These are phyloP conservation scores for Thelephora aurantiotincta DNA, from an alignment of 768 basidiomycete species.

Conservation along the genomic window DNA sequence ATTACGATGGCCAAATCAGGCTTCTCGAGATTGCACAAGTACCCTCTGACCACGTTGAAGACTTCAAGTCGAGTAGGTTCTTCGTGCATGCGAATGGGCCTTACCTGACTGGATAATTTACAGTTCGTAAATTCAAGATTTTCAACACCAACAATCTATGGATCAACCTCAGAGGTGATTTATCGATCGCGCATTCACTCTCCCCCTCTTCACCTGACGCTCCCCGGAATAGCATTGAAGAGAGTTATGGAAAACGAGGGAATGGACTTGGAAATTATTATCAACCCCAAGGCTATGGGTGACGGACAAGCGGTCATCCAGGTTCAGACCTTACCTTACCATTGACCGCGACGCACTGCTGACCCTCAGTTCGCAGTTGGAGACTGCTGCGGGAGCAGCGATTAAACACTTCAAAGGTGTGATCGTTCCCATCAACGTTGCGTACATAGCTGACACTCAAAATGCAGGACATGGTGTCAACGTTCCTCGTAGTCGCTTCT, in stretches of 20 bases:
- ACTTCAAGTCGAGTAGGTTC: slow-evolving; percentile 42
- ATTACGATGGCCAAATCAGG: slow-evolving; percentile 52
- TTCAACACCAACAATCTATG: slow-evolving; percentile 65
- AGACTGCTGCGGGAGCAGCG: slow-evolving; percentile 64
- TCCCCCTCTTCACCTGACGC: neutral
- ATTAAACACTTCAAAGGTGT: slow-evolving; percentile 59
- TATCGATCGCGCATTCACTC: neutral
- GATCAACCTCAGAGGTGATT: slow-evolving; percentile 33
- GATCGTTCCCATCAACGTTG: neutral
- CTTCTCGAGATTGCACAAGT: slow-evolving; percentile 72
- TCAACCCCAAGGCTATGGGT: slow-evolving; percentile 58
- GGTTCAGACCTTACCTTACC: slow-evolving; percentile 14
- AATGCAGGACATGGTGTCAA: slow-evolving; percentile 40
- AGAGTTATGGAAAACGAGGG: slow-evolving; percentile 52
- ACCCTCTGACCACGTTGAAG: slow-evolving; percentile 55
- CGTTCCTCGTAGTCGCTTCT: slow-evolving; percentile 59
- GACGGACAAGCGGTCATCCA: slow-evolving; percentile 61
- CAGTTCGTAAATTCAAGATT: slow-evolving; percentile 64
- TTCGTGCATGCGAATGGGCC: neutral
- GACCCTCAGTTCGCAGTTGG: slow-evolving; percentile 27
- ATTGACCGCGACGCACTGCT: neutral
- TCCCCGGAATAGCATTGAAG: slow-evolving; percentile 40
- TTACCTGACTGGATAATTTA: neutral
- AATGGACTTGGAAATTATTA: slow-evolving; percentile 71
- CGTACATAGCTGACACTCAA: neutral